Base-by-base conservation (phyloP, 192 early-diverging fungal genomes). In the Podila clonocystis region DNA sequence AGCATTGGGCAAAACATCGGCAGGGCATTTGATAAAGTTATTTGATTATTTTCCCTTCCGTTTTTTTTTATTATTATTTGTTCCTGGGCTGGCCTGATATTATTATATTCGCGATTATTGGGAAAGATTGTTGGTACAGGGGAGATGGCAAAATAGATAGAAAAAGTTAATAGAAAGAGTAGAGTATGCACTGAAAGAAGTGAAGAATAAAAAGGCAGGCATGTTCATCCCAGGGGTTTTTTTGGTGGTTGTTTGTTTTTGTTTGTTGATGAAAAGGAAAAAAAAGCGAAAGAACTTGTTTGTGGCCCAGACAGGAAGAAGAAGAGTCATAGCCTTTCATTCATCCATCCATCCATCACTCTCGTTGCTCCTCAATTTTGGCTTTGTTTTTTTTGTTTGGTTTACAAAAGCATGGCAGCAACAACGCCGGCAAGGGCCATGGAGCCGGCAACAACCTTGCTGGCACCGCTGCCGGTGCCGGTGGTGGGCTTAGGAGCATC, bases 401-500 rank as follows among this genome's bases (percentile, higher is more conserved):
- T 26, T 55, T 55, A 55, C 52, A 55, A 55, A 55, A 68, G 50
- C 52, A 72, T 69, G 36, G 34, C 20, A 22, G 41, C 70, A 49
- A 65, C 76, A 38, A 34, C 50, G 26, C 65, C 61, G 70, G 41
- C 34, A 48, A 70, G 26, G 22, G 50, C 49, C 30, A 63, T 9
- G 15, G 75, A 71, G 29, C 68, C 59, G n/a, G 58, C 36, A 30
- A 22, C 49, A 49, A 72, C 48, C 22, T 64, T 38, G 68, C 26
- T 62, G n/a, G 38, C 74, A 28, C 9, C 24, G 45, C 29, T 65
- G n/a, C 20, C n/a, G 5, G 22, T 50, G 33, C 29, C 29, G 68
- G 41, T 52, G 28, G 69, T 28, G 8, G 67, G 52, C 20, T 31
- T 0, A 20, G 62, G 65, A 9, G 68, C 33, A 12, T n/a, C 20